Conservation (phyloP, 176 grass and related monocot species). For the Phragmites australis region DNA sequence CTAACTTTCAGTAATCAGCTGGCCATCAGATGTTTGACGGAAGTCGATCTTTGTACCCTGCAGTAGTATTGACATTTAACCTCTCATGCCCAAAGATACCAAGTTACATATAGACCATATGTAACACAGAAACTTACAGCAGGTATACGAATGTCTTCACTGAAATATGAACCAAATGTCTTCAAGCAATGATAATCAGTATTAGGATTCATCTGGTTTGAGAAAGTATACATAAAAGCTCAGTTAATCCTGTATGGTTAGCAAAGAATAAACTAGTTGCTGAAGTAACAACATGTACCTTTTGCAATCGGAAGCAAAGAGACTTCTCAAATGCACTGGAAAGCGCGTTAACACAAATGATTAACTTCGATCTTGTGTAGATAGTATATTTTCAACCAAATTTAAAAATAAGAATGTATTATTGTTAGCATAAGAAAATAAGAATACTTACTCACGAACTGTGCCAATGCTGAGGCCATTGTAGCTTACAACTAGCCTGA, state of each 20-base stretch:
- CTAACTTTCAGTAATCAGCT: slow-evolving; percentile 93
- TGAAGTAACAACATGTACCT: slow-evolving; percentile 55
- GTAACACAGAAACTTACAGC: slow-evolving; percentile 50
- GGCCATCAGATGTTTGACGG: slow-evolving; percentile 79
- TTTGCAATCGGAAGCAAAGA: slow-evolving; percentile 65
- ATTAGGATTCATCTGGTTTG: slow-evolving; percentile 79
- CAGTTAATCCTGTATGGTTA: neutral
- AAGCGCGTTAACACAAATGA: slow-evolving; percentile 17
- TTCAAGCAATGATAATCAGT: slow-evolving; percentile 77
- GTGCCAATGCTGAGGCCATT: slow-evolving; percentile 81
- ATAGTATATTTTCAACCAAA: slow-evolving; percentile 16
- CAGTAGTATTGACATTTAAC: slow-evolving; percentile 42
- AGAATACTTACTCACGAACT: slow-evolving; percentile 77
- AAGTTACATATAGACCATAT: neutral
- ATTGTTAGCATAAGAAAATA: neutral
- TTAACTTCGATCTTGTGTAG: slow-evolving; percentile 17
- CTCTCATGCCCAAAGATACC: neutral
- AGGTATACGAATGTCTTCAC: slow-evolving; percentile 80
- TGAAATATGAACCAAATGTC: slow-evolving; percentile 83
- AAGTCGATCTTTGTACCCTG: slow-evolving; percentile 97
- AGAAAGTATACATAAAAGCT: slow-evolving; percentile 7
- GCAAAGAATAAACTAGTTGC: slow-evolving; percentile 7
- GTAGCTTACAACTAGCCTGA: slow-evolving; percentile 86
- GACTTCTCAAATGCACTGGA: slow-evolving; percentile 87
- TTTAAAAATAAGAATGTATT: neutral